Evolutionary conservation across 192 early-diverging fungal genomes (phyloP).

Genomic region (Cetraspora pellucida): DNA sequence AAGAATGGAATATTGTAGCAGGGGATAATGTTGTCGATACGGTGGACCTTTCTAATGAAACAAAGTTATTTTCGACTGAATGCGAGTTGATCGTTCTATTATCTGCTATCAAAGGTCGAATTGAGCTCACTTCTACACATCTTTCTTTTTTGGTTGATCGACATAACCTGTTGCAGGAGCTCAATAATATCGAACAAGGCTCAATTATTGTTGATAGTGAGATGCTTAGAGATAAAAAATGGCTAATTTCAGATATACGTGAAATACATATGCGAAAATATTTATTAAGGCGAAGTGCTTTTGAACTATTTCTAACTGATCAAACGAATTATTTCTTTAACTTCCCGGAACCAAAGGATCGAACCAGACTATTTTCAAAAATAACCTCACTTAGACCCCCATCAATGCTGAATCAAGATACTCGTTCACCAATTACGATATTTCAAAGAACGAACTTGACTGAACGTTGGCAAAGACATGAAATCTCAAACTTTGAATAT

Average conservation of each 20-base stretch:
- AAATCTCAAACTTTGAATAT: constrained; percentile 91
- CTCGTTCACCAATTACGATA: constrained; percentile 10
- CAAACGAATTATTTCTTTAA: constrained; percentile 37
- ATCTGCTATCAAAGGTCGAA: constrained; percentile 22
- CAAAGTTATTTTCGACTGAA: constrained; percentile 19
- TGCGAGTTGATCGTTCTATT: constrained; percentile 30
- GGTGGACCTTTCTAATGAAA: constrained; percentile 16
- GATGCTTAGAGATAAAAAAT: constrained; percentile 32
- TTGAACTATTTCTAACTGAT: constrained; percentile 34
- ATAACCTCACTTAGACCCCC: constrained; percentile 9
- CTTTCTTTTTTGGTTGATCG: constrained; percentile 28
- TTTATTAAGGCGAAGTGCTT: constrained; percentile 26
- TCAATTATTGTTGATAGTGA: constrained; percentile 32
- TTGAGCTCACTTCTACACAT: constrained; percentile 28
- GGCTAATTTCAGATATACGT: constrained; percentile 28
- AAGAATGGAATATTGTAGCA: constrained; percentile 33
- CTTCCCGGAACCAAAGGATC: constrained; percentile 14
- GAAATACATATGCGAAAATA: constrained; percentile 33
- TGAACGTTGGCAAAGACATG: constrained; percentile 71
- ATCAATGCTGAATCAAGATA: constrained; percentile 33
- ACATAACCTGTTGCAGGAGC: constrained; percentile 24
- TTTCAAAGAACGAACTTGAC: constrained; percentile 47
- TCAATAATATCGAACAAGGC: constrained; percentile 34
- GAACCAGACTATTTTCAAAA: not conserved
- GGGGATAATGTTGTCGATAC: constrained; percentile 29